Percentiles rank a stretch among this genome's conserved stretches.
Conservation (phyloP, 148 eudicot genomes). For the Polygonum aviculare region DNA sequence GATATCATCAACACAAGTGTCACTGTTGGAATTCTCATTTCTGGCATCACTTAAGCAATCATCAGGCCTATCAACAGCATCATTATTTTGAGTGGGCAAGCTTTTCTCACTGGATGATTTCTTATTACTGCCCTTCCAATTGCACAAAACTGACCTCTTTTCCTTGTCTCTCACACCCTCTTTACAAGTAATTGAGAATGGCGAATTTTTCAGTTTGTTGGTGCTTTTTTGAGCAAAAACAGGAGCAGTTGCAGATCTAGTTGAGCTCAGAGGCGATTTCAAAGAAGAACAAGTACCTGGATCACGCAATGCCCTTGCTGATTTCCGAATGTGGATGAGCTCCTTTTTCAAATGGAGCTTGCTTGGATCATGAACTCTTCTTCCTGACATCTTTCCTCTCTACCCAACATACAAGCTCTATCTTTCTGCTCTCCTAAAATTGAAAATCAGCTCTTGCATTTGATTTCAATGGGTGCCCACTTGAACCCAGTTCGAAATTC, state of each 20-base stretch:
- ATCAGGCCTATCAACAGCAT: conserved; percentile 41
- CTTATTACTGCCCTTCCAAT: conserved; percentile 66
- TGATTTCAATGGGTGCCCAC: neutral
- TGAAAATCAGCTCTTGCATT: neutral
- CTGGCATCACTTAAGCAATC: conserved; percentile 63
- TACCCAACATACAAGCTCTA: neutral
- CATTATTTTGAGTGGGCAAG: conserved; percentile 22
- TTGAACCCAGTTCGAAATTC: conserved; percentile 7
- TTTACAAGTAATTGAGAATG: conserved; percentile 11
- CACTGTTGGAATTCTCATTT: conserved; percentile 58
- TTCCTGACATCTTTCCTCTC: conserved; percentile 24
- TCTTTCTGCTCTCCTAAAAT: neutral
- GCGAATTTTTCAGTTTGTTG: neutral
- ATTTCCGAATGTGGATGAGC: conserved; percentile 85
- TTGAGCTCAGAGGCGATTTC: conserved; percentile 71
- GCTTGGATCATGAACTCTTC: conserved; percentile 65
- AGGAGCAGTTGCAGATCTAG: conserved; percentile 54
- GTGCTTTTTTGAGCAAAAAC: neutral
- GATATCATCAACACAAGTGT: conserved; percentile 35
- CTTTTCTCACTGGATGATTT: conserved; percentile 70
- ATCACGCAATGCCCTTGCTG: conserved; percentile 68
- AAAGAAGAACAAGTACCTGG: conserved; percentile 92
- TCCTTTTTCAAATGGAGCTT: conserved; percentile 89
- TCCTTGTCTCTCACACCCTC: conserved; percentile 24
- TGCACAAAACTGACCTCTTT: conserved; percentile 57